These are phyloP conservation scores for Magnusiomyces starmeri DNA, from an alignment of 1,139 yeast genomes.

Conservation along the genomic window DNA sequence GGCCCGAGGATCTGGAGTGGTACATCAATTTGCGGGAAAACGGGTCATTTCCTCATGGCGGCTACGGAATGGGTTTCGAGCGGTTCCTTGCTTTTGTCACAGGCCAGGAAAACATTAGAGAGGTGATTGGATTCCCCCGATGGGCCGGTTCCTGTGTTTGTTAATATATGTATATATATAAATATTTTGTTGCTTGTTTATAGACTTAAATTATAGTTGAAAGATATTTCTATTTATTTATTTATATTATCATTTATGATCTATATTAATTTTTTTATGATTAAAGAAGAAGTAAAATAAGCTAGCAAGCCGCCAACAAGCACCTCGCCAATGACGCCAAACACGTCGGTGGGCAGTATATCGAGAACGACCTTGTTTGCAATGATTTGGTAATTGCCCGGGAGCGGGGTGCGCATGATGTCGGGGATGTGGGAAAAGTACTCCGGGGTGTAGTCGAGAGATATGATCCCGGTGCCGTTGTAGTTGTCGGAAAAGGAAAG, in stretches of 20 bases:
- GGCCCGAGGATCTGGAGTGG: constrained; percentile 60
- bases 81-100: constrained; percentile 66
- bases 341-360: neutral
- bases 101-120: constrained; percentile 71
- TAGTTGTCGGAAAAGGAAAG: constrained; percentile 18
- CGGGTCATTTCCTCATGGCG: constrained; percentile 92
- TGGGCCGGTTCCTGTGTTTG: constrained; percentile 44
- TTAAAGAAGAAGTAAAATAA: neutral
- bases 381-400: constrained; percentile 1
- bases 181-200: too few relatives aligned
- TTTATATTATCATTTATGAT: too few relatives aligned
- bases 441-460: constrained; percentile 5
- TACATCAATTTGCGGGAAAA: constrained; percentile 63
- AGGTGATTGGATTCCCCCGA: constrained; percentile 79
- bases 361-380: neutral
- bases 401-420: constrained; percentile 1
- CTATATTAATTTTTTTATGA: too few relatives aligned
- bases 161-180: too few relatives aligned
- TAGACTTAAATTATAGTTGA: too few relatives aligned
- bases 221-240: too few relatives aligned
- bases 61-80: constrained; percentile 94
- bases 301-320: neutral
- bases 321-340: neutral
- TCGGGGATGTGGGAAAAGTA: constrained; percentile 10
- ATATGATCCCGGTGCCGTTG: constrained; percentile 8